A percentile compares a stretch with the other conserved stretches of the same genome.
phyloP scores from a whole-genome alignment of 345 rosid species.

The Salix arbutifolia region DNA sequence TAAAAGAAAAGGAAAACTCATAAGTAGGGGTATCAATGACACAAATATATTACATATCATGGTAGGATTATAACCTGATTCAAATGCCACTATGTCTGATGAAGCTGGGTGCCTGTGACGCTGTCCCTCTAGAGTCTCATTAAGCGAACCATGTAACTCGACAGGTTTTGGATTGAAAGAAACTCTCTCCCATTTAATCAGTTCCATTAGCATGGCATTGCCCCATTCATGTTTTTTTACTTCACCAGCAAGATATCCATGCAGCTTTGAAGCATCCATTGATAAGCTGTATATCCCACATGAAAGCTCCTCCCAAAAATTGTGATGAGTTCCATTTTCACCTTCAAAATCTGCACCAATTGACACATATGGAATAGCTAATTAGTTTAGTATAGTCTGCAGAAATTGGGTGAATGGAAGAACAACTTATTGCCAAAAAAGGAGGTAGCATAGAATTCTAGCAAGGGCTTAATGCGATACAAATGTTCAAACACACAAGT shows the following conservation, averaged over 20 bases:
- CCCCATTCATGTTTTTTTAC: constrained; percentile 65
- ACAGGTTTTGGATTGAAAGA: constrained; percentile 50
- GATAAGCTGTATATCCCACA: constrained; percentile 74
- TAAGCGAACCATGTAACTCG: constrained; percentile 22
- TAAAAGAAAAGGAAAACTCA: neutral
- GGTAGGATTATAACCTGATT: constrained; percentile 17
- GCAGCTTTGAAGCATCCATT: constrained; percentile 29
- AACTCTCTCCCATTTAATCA: constrained; percentile 71
- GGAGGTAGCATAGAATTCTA: neutral
- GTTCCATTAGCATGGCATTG: constrained; percentile 41
- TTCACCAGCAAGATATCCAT: constrained; percentile 41
- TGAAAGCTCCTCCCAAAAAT: constrained; percentile 85
- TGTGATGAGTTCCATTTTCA: constrained; percentile 36
- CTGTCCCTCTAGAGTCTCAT: constrained; percentile 9
- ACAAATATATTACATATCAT: neutral
- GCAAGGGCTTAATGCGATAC: neutral
- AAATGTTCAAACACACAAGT: neutral
- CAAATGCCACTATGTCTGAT: constrained; percentile 21
- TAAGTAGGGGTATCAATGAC: neutral
- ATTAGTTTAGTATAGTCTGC: neutral
- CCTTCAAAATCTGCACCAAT: constrained; percentile 43
- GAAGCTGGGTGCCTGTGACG: constrained; percentile 7
- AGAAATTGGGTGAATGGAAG: neutral
- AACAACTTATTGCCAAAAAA: neutral
- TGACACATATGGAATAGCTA: neutral